Conservation (phyloP, 371 early-diverging fungal genomes). For the Thermomucor indicae-seudaticae region DNA sequence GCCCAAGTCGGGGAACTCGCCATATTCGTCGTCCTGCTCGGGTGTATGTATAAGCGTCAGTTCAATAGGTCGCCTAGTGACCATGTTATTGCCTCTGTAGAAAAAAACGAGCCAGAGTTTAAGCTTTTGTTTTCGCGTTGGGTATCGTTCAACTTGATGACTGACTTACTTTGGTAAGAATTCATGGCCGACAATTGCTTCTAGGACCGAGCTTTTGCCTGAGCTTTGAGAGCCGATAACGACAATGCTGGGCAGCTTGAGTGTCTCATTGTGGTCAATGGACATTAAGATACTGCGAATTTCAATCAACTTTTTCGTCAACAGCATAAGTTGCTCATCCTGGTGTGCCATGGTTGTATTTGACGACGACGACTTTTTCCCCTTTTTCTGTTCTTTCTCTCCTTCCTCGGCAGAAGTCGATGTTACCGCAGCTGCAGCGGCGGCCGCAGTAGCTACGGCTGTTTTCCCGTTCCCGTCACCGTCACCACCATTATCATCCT, state of each 20-base stretch:
- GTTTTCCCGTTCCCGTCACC: conserved; percentile 10
- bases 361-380: conserved; percentile 11
- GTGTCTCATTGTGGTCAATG: conserved; percentile 68
- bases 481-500: conserved; percentile 5
- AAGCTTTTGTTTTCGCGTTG: no score
- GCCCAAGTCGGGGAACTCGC: conserved; percentile 92
- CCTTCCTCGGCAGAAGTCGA: conserved; percentile 9
- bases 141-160: not conserved
- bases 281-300: conserved; percentile 89
- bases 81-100: conserved; percentile 93
- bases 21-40: conserved; percentile 81
- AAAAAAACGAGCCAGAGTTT: no score
- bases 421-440: conserved; percentile 26
- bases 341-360: conserved; percentile 18
- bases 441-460: conserved; percentile 21
- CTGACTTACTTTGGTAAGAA: conserved; percentile 93
- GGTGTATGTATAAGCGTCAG: conserved; percentile 95
- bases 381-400: conserved; percentile 16
- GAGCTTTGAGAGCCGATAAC: conserved; percentile 98
- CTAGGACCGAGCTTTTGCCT: conserved; percentile 98
- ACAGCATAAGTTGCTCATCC: conserved; percentile 76
- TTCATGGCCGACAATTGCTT: conserved; percentile 98
- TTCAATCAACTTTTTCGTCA: conserved; percentile 92
- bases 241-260: conserved; percentile 94
- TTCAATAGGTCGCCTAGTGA: conserved; percentile 98